Percentiles rank a stretch among this genome's conserved stretches.
These are phyloP conservation scores for Wickerhamiella vanderwaltii DNA, from an alignment of 805 yeast species.

Conservation along the genomic window DNA sequence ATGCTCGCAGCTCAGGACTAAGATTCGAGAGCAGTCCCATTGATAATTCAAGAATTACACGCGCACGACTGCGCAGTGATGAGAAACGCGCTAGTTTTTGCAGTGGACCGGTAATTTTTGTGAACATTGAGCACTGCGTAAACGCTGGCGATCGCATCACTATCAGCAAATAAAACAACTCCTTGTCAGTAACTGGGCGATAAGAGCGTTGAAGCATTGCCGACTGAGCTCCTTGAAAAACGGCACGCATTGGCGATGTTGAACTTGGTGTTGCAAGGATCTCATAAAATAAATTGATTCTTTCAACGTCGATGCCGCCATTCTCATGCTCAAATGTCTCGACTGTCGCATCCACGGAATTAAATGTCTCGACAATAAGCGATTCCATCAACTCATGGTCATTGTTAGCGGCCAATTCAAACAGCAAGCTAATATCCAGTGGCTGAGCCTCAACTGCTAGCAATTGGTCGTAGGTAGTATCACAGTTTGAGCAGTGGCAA, in stretches of 20 bases:
- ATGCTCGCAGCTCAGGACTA: constrained; percentile 30
- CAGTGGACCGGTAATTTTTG: constrained; percentile 23
- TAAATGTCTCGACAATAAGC: constrained; percentile 18
- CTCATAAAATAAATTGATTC: constrained; percentile 12
- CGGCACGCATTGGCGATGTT: constrained; percentile 22
- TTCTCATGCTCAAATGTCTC: constrained; percentile 4
- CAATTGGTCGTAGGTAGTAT: constrained; percentile 16
- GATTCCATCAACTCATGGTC: constrained; percentile 20
- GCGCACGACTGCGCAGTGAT: constrained; percentile 30
- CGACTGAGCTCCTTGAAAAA: constrained; percentile 22
- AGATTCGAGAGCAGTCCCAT: constrained; percentile 55
- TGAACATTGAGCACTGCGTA: constrained; percentile 23
- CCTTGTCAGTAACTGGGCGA: constrained; percentile 14
- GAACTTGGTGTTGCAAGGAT: constrained; percentile 16
- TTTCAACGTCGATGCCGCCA: not conserved
- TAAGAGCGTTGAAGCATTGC: constrained; percentile 18
- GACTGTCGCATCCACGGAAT: constrained; percentile 4
- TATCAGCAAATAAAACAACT: constrained; percentile 18
- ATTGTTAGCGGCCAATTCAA: constrained; percentile 16
- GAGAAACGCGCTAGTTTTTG: constrained; percentile 23
- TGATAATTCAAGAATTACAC: constrained; percentile 55
- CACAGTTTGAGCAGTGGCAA: constrained; percentile 17
- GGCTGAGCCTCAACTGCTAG: constrained; percentile 1
- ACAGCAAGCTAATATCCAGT: constrained; percentile 18
- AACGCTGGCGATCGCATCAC: constrained; percentile 22